Base-by-base conservation (phyloP, 164 flowering plant genomes). In the Chloranthus sessilifolius region DNA sequence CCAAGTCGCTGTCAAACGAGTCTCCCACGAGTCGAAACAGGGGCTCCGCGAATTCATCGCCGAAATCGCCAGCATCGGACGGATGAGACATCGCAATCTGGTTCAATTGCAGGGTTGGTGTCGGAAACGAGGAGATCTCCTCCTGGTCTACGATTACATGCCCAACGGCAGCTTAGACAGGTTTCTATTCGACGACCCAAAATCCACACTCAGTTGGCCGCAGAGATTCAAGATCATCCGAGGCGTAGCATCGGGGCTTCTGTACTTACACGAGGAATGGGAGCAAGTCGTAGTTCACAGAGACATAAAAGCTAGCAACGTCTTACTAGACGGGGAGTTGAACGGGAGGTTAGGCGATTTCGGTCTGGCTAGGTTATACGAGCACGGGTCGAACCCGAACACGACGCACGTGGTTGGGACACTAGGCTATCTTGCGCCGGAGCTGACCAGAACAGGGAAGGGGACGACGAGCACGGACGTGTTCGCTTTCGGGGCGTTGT, bases 141-240 rank as follows among this genome's bases (percentile, higher is more conserved):
- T 83, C 19, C 76, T 83, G 3, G 90, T 80, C 3, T 80, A 83
- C 19, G 86, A 83, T 22, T 83, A 28, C 56, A 78, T 83, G 90
- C 53, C 67, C 2, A 80, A 83, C 41, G 82, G 86, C 1, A 83
- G 90, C 74, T 60, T 83, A 23, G 84, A 80, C 22, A 71, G 44
- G 36, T 63, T 33, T 58, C 35, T 83, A 12, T 83, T 73, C 38
- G 79, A 72, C 11, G 59, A 73, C 19, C 73, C 79, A 6, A 58
- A 65, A 19, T 5, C 11, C 16, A 49, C 55, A 7, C 59, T 80
- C 3, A 65, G 35, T 19, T 83, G 91, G 87, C 54, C 62, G 9
- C 76, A 76, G 52, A 63, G 86, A 25, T 69, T 65, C 34, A 67
- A 68, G 31, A 74, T 83, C 48, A 69, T 83, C 25, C 73, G 69